Evolutionary conservation across 2,329 filamentous ascomycete species (phyloP).

Genomic region (Colletotrichum sp.): DNA sequence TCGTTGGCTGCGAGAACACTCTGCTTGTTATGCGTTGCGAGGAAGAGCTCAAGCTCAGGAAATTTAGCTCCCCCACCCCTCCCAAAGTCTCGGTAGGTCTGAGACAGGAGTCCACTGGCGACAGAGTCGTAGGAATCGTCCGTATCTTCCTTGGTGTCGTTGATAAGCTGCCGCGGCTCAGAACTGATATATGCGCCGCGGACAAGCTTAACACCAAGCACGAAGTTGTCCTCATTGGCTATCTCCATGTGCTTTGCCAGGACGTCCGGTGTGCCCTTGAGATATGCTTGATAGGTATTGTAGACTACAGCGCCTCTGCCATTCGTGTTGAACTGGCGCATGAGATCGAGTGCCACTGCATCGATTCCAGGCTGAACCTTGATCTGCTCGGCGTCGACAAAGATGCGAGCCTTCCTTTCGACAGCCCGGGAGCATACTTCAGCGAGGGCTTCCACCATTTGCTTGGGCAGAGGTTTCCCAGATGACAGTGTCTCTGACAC

Average conservation of each 20-base stretch:
- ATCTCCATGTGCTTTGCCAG: constrained; percentile 63
- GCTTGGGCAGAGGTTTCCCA: constrained; percentile 64
- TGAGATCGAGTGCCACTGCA: constrained; percentile 76
- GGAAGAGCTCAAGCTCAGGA: constrained; percentile 61
- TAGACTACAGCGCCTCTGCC: constrained; percentile 73
- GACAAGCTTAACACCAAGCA: constrained; percentile 76
- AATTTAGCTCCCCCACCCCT: constrained; percentile 52
- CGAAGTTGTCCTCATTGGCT: constrained; percentile 65
- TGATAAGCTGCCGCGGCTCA: constrained; percentile 73
- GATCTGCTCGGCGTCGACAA: constrained; percentile 88
- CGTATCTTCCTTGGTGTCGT: constrained; percentile 74
- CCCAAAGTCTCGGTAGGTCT: constrained; percentile 56
- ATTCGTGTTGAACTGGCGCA: constrained; percentile 74
- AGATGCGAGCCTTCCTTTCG: constrained; percentile 71
- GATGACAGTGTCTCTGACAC: constrained; percentile 72
- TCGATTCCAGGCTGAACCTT: constrained; percentile 80
- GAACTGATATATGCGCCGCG: constrained; percentile 77
- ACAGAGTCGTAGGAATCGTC: constrained; percentile 76
- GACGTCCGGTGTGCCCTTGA: constrained; percentile 65
- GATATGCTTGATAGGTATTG: constrained; percentile 80
- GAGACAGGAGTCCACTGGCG: constrained; percentile 69
- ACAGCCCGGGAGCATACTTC: constrained; percentile 76
- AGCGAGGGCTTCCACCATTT: constrained; percentile 74
- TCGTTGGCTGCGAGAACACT: constrained; percentile 62
- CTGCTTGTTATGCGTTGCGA: constrained; percentile 80